These are phyloP conservation scores for Talaromyces albobiverticillius DNA, from an alignment of 2,329 filamentous ascomycete genomes.

Conservation along the genomic window DNA sequence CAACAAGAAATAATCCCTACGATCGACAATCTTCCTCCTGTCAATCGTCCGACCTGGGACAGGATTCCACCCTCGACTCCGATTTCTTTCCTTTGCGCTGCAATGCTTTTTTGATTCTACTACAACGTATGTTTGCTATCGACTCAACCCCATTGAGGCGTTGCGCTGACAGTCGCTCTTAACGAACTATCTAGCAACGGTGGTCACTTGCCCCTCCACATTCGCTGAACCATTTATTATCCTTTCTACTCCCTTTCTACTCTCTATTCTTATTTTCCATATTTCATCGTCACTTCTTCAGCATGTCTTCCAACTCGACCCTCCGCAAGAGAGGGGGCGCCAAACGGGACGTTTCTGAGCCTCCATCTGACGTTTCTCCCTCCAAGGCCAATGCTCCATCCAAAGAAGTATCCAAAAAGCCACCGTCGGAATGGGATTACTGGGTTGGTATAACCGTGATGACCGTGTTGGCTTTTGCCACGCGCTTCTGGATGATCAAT, in stretches of 20 bases:
- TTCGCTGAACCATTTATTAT: slow-evolving; percentile 5
- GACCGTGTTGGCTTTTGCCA: slow-evolving; percentile 81
- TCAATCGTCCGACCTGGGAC: no score
- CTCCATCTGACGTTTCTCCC: slow-evolving; percentile 23
- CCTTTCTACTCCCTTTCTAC: background rate
- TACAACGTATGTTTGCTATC: slow-evolving; percentile 1
- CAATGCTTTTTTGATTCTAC: slow-evolving; percentile 7
- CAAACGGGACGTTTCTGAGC: slow-evolving; percentile 31
- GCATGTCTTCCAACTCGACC: slow-evolving; percentile 27
- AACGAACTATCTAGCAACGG: slow-evolving; percentile 14
- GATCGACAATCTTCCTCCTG: no score
- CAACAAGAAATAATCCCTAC: no score
- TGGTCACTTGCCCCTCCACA: slow-evolving; percentile 16
- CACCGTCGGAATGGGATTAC: slow-evolving; percentile 73
- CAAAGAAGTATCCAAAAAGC: slow-evolving; percentile 22
- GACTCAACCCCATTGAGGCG: background rate
- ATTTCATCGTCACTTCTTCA: slow-evolving; percentile 7
- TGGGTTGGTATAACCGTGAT: slow-evolving; percentile 73
- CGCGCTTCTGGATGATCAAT: slow-evolving; percentile 92
- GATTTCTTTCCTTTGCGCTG: slow-evolving; percentile 5
- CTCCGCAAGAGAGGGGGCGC: slow-evolving; percentile 40
- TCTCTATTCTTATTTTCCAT: slow-evolving; percentile 7
- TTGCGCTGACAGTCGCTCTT: background rate
- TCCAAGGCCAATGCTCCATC: slow-evolving; percentile 21
- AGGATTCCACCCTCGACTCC: no score